Conservation (phyloP, 2,329 filamentous ascomycete genomes). For the Aureobasidium lini region DNA sequence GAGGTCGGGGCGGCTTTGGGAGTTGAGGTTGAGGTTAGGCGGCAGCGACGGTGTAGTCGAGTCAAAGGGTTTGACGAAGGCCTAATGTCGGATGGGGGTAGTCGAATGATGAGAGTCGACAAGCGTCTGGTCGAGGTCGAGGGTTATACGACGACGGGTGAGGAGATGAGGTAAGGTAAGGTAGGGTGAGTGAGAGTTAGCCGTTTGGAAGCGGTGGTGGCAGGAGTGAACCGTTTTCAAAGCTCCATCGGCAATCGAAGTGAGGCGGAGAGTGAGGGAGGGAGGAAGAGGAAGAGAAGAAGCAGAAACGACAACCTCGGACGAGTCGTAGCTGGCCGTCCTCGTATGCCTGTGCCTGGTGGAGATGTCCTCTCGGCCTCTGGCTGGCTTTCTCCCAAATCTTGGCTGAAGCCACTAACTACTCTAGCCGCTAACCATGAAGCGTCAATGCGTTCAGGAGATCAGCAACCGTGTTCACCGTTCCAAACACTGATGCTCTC, state of each 20-base stretch:
- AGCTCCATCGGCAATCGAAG: slow-evolving; percentile 13
- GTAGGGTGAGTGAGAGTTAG: background rate
- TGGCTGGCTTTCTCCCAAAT: background rate
- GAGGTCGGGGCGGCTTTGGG: slow-evolving; percentile 26
- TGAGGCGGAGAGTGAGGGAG: background rate
- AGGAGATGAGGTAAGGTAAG: slow-evolving; percentile 1
- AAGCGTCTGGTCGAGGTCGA: slow-evolving; percentile 9
- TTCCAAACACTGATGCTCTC: background rate
- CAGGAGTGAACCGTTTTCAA: slow-evolving; percentile 10
- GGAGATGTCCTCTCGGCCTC: slow-evolving; percentile 4
- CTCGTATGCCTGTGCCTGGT: slow-evolving; percentile 4
- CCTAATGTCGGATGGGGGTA: slow-evolving; percentile 15
- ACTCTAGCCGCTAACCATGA: background rate
- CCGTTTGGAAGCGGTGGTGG: slow-evolving; percentile 8
- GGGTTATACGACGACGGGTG: background rate
- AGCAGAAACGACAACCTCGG: slow-evolving; percentile 9
- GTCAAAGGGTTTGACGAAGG: background rate
- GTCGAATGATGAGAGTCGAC: slow-evolving; percentile 4
- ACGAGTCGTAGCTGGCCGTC: slow-evolving; percentile 3
- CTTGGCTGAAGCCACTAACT: slow-evolving; percentile 1
- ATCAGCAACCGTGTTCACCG: background rate
- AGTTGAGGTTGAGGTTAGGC: slow-evolving; percentile 20
- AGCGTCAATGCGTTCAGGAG: background rate
- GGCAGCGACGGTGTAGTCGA: background rate
- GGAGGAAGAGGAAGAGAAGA: slow-evolving; percentile 1